Evolutionary conservation across 2,329 filamentous ascomycete genomes (phyloP).

Genomic region (Pseudogymnoascus sp.): DNA sequence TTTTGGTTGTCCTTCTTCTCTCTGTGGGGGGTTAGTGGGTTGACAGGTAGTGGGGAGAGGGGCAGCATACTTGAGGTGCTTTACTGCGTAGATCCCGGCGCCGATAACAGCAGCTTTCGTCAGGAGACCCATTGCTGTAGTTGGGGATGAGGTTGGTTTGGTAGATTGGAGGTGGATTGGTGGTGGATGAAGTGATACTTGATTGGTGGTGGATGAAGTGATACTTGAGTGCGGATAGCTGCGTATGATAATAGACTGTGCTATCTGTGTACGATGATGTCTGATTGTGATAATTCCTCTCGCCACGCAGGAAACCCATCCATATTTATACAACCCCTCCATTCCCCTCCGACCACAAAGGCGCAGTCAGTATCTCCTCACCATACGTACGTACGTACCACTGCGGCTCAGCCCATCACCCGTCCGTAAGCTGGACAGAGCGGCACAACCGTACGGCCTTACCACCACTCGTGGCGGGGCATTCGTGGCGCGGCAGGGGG

Average conservation of each 20-base stretch:
- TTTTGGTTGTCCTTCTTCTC: not conserved
- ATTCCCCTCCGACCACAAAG: not conserved
- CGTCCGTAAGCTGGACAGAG: not conserved
- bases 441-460: not conserved
- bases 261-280: not conserved
- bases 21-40: not conserved
- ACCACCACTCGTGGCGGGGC: not conserved
- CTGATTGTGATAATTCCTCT: not conserved
- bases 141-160: not conserved
- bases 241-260: not conserved
- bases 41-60: not conserved
- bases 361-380: too few relatives aligned
- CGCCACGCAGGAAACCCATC: not conserved
- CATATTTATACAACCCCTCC: not conserved
- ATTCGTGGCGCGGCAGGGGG: not conserved
- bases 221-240: not conserved
- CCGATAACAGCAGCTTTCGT: not conserved
- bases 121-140: not conserved
- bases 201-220: not conserved
- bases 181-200: not conserved
- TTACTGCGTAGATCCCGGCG: conserved; percentile 2
- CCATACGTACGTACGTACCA: not conserved
- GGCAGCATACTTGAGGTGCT: not conserved
- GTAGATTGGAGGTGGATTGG: too few relatives aligned
- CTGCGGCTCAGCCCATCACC: not conserved